These are phyloP conservation scores for Pholiota molesta DNA, from an alignment of 768 basidiomycete genomes.

Conservation along the genomic window DNA sequence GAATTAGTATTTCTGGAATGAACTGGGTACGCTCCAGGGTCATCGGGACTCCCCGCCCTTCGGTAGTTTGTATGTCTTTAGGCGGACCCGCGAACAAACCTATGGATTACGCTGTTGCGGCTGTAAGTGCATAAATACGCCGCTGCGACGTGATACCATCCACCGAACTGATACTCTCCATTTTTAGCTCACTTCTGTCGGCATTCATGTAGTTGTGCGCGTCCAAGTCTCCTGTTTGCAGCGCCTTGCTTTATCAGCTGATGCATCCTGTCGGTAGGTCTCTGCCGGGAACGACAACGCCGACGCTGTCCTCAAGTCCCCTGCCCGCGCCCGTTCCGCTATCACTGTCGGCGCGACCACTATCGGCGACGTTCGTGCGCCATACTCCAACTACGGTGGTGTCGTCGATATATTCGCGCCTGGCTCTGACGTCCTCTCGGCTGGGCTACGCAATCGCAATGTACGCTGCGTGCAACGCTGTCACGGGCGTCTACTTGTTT, in stretches of 20 bases:
- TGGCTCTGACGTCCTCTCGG: slow-evolving; percentile 33
- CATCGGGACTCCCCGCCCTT: slow-evolving; percentile 27
- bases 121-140: slow-evolving; percentile 14
- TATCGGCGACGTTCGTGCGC: slow-evolving; percentile 36
- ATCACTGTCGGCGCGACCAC: slow-evolving; percentile 43
- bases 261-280: slow-evolving; percentile 14
- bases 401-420: slow-evolving; percentile 45
- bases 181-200: slow-evolving; percentile 28
- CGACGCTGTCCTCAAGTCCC: slow-evolving; percentile 35
- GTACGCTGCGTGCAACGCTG: neutral
- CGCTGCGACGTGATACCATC: neutral
- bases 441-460: slow-evolving; percentile 31
- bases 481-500: neutral
- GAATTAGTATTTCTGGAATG: slow-evolving; percentile 31
- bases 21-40: slow-evolving; percentile 31
- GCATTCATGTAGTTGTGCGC: slow-evolving; percentile 31
- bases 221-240: too few relatives aligned
- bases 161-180: neutral
- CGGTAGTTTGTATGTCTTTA: slow-evolving; percentile 39
- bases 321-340: slow-evolving; percentile 36
- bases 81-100: slow-evolving; percentile 31
- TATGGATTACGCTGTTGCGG: slow-evolving; percentile 35
- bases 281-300: slow-evolving; percentile 39
- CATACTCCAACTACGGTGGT: slow-evolving; percentile 46
- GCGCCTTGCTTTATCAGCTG: too few relatives aligned